These are phyloP conservation scores for Mucor sp. DNA, from an alignment of 371 early-diverging fungal genomes.

Conservation along the genomic window DNA sequence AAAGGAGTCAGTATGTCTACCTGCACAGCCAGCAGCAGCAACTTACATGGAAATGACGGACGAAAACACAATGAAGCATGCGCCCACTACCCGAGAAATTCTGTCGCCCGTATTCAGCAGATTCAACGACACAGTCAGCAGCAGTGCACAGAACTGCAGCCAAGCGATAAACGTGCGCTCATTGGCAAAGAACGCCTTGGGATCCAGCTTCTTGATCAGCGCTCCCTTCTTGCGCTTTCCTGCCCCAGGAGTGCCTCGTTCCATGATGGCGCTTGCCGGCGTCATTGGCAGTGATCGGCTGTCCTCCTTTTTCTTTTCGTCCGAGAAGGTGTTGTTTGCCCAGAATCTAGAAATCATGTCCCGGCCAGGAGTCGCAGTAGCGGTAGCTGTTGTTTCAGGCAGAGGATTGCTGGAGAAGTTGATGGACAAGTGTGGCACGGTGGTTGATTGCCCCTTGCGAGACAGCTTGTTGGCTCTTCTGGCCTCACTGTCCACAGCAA, in stretches of 20 bases:
- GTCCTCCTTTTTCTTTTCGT: not conserved
- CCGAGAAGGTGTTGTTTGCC: conserved; percentile 1
- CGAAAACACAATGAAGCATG: conserved; percentile 38
- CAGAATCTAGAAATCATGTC: conserved; percentile 6
- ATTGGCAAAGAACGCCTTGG: conserved; percentile 95
- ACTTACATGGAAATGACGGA: conserved; percentile 35
- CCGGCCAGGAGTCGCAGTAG: not conserved
- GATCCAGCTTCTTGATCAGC: conserved; percentile 57
- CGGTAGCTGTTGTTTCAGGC: not conserved
- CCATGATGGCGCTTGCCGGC: not conserved
- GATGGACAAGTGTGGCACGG: not conserved
- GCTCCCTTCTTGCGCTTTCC: conserved; percentile 2
- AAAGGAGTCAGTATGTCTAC: not conserved
- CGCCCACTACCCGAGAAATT: conserved; percentile 41
- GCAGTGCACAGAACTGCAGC: conserved; percentile 76
- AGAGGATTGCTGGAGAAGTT: not conserved
- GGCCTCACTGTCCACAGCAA: not conserved
- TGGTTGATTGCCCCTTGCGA: not conserved
- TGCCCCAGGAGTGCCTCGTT: not conserved
- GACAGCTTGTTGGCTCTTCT: not conserved
- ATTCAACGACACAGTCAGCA: conserved; percentile 73
- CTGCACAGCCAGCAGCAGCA: not conserved
- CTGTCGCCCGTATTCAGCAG: conserved; percentile 72
- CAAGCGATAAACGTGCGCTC: conserved; percentile 93
- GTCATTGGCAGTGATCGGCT: not conserved